phyloP scores from a whole-genome alignment of 2,329 filamentous ascomycete genomes.

The Diplodia corticola region DNA sequence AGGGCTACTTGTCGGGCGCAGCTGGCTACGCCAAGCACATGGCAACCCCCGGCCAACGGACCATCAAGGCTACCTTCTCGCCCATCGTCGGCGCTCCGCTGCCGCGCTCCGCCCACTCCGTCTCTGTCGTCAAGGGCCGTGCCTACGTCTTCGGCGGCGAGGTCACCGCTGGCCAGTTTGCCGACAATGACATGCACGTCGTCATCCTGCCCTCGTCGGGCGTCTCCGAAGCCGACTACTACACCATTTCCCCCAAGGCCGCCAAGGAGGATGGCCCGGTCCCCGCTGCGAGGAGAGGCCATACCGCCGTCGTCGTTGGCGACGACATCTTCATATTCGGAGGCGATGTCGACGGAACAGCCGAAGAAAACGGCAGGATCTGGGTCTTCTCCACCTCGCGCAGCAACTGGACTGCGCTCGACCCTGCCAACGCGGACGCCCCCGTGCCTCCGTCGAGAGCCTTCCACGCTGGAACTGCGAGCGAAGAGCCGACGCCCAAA shows the following conservation, averaged over 20 bases:
- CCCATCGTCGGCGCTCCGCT: slow-evolving; percentile 50
- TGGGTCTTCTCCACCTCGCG: slow-evolving; percentile 48
- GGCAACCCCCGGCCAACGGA: slow-evolving; percentile 37
- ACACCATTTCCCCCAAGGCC: slow-evolving; percentile 36
- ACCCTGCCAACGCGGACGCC: slow-evolving; percentile 29
- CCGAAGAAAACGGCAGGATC: slow-evolving; percentile 41
- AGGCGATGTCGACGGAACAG: slow-evolving; percentile 35
- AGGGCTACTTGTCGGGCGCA: slow-evolving; percentile 39
- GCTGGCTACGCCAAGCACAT: slow-evolving; percentile 34
- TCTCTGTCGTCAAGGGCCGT: slow-evolving; percentile 55
- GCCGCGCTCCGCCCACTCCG: slow-evolving; percentile 52
- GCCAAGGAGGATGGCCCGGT: slow-evolving; percentile 39
- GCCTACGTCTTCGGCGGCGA: slow-evolving; percentile 60
- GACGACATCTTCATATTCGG: slow-evolving; percentile 50
- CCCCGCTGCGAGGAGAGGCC: slow-evolving; percentile 44
- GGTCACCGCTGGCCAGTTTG: slow-evolving; percentile 41
- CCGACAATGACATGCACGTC: slow-evolving; percentile 54
- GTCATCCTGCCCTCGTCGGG: slow-evolving; percentile 52
- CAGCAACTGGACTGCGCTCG: slow-evolving; percentile 44
- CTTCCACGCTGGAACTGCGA: slow-evolving; percentile 41
- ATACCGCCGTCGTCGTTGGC: slow-evolving; percentile 45
- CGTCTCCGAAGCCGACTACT: slow-evolving; percentile 47
- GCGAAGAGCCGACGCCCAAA: slow-evolving; percentile 43
- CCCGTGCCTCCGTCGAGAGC: slow-evolving; percentile 33
- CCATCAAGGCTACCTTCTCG: slow-evolving; percentile 52